Conservation (phyloP, 192 early-diverging fungal species). For the Funneliformis mosseae region DNA sequence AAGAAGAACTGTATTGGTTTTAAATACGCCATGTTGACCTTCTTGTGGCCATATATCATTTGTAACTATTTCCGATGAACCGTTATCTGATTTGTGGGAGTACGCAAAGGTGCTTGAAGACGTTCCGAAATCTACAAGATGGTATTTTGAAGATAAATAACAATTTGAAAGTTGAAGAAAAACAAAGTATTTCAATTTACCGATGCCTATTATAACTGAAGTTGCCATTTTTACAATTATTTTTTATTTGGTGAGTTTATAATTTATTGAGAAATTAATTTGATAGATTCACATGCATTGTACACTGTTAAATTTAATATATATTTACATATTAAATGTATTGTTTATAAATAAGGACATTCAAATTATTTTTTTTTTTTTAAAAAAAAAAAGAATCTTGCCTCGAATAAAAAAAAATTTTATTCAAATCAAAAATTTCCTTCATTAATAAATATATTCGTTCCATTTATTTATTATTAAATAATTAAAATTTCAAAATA, state of each 20-base stretch:
- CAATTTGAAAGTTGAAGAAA: too few relatives aligned
- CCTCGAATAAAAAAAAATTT: background rate
- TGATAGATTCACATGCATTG: too few relatives aligned
- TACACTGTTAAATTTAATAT: too few relatives aligned
- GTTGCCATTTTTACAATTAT: background rate
- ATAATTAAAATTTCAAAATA: background rate
- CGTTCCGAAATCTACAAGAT: background rate
- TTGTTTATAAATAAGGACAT: too few relatives aligned
- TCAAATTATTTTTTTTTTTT: too few relatives aligned
- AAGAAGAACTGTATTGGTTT: slow-evolving; percentile 13
- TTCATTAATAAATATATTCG: background rate
- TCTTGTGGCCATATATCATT: slow-evolving; percentile 20
- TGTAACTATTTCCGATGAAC: slow-evolving; percentile 6
- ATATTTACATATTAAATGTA: too few relatives aligned
- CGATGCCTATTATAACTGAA: background rate
- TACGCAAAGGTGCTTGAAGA: slow-evolving; percentile 10
- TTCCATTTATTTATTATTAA: background rate
- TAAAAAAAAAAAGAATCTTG: background rate
- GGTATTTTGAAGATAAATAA: too few relatives aligned
- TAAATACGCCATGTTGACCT: slow-evolving; percentile 24
- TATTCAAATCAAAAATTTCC: background rate
- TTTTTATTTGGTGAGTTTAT: too few relatives aligned
- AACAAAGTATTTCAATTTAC: too few relatives aligned
- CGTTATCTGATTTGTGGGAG: background rate
- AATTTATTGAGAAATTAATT: too few relatives aligned